Base-by-base conservation (phyloP, 352 stramenopile species). In the Phytopythium sindhum region DNA sequence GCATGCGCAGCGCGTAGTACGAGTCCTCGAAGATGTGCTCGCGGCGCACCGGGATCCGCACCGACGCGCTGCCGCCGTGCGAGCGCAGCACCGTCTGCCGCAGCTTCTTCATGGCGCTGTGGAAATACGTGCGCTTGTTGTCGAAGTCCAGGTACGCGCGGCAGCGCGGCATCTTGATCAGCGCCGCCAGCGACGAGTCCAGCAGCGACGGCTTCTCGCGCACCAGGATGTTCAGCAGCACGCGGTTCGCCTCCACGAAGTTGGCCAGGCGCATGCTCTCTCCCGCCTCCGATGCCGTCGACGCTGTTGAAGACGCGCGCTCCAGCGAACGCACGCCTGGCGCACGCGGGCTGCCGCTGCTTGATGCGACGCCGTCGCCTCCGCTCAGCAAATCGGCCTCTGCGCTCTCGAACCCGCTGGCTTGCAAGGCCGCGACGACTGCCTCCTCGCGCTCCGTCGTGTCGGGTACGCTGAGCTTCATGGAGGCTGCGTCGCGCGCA, bases 51-150 rank as follows among this genome's bases (percentile, higher is more conserved):
- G 87, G 91, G 9, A 96, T 89, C 26, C 88, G 85, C 23, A 95
- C 86, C 14, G 84, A 92, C n/a, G 70, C 96, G 67, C 61, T 98
- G n/a, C 93, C 93, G 54, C 96, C 85, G 47, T 97, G 92, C 57
- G 93, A 94, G 28, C 85, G 78, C 57, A 94, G 63, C 37, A 89
- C 84, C 12, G 74, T 68, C 60, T 97, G 81, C 21, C 96, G 89
- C 28, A 99, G 75, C 51, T 86, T 88, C 72, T 95, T 95, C 84
- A 97, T 91, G 69, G 97, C 88, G 33, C 83, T 96, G 76, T 98
- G 96, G 76, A 99, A 99, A 82, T 98, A 99, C 39, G 97, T 95
- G 15, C 97, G 86, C 69, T 99, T 99, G 64, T 99, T 99, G 77
- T 99, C 98, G 69, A 99, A 99, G 65, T 98, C 97, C 55, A 99